These are phyloP conservation scores for Picea sitchensis DNA, from an alignment of 75 land plant genomes.

Conservation along the genomic window DNA sequence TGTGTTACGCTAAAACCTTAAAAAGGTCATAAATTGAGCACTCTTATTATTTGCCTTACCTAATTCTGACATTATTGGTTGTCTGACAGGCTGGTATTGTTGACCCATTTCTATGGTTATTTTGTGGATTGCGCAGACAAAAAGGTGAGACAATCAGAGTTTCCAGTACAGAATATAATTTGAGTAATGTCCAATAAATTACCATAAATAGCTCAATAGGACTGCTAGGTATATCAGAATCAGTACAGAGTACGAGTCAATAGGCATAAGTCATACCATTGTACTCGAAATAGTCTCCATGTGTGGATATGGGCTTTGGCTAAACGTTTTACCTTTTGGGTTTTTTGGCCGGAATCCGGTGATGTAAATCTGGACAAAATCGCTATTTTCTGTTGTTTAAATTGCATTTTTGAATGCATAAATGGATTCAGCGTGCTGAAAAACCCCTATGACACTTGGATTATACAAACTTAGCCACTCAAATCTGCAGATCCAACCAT, in stretches of 20 bases:
- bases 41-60: neutral
- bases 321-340: no score
- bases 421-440: no score
- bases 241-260: neutral
- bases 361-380: no score
- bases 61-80: constrained; percentile 11
- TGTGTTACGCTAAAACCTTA: neutral
- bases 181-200: neutral
- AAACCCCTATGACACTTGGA: no score
- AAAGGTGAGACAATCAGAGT: neutral
- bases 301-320: no score
- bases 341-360: no score
- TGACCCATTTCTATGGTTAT: constrained; percentile 35
- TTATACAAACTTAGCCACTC: no score
- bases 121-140: constrained; percentile 16
- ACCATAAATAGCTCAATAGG: neutral
- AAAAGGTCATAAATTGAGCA: neutral
- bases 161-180: no score
- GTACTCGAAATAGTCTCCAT: neutral
- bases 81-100: constrained; percentile 21
- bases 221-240: no score
- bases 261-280: neutral
- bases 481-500: no score
- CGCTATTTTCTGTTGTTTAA: no score
- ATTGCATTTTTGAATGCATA: no score